Conservation (phyloP, 805 yeast genomes). For the Candida namnaoensis region DNA sequence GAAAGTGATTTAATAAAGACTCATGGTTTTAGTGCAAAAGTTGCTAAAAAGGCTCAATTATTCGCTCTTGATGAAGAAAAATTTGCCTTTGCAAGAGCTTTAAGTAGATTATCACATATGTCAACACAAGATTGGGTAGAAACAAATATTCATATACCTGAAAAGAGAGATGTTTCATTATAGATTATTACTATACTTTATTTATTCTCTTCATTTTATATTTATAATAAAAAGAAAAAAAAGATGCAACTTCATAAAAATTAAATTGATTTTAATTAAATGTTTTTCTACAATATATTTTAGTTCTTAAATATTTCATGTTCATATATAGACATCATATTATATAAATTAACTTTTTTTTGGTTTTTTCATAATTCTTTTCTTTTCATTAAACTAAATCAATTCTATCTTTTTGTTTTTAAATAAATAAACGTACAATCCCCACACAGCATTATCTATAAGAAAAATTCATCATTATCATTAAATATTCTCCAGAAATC, state of each 20-base stretch:
- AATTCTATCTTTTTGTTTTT: too few species aligned
- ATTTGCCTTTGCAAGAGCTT: slow-evolving; percentile 94
- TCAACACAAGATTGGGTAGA: slow-evolving; percentile 90
- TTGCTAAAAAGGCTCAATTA: slow-evolving; percentile 63
- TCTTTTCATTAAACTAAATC: too few species aligned
- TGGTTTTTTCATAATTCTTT: too few species aligned
- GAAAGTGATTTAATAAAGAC: slow-evolving; percentile 59
- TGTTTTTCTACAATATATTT: too few species aligned
- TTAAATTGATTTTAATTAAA: too few species aligned
- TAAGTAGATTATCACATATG: slow-evolving; percentile 89
- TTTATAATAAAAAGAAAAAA: too few species aligned
- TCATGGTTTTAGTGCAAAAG: slow-evolving; percentile 68
- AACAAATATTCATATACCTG: slow-evolving; percentile 5
- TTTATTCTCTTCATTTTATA: neutral
- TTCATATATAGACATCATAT: too few species aligned
- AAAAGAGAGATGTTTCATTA: neutral
- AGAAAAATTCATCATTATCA: slow-evolving; percentile 17
- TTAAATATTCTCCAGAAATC: slow-evolving; percentile 19
- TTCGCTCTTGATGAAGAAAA: slow-evolving; percentile 91
- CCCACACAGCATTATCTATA: neutral
- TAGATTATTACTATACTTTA: neutral
- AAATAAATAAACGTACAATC: too few species aligned
- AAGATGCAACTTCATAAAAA: too few species aligned
- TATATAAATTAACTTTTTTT: too few species aligned
- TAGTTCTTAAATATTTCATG: too few species aligned